phyloP scores from a whole-genome alignment of 2,329 filamentous ascomycete species.

The Colletotrichum zoysiae region DNA sequence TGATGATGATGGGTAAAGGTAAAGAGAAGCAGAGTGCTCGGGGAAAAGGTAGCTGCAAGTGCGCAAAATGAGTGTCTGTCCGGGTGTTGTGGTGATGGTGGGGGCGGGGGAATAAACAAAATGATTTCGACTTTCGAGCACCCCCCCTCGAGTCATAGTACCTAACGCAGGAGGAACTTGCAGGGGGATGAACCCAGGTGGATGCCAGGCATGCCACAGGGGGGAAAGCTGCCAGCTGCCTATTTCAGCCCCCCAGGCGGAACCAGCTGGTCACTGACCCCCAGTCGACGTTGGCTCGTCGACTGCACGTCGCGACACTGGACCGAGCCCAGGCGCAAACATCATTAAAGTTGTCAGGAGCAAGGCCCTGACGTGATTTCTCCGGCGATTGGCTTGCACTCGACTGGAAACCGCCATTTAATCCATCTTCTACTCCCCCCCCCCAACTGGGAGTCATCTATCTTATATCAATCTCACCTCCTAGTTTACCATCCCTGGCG shows the following conservation, averaged over 20 bases:
- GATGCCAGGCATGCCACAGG: constrained; percentile 14
- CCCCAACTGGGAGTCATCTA: not conserved
- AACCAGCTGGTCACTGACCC: constrained; percentile 2
- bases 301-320: constrained; percentile 33
- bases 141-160: constrained; percentile 30
- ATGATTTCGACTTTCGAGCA: constrained; percentile 30
- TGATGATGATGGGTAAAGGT: constrained; percentile 14
- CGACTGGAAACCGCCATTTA: not conserved
- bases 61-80: constrained; percentile 40
- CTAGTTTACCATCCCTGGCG: not conserved
- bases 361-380: not conserved
- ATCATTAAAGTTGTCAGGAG: constrained; percentile 35
- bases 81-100: constrained; percentile 35
- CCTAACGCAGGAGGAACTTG: not conserved
- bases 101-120: constrained; percentile 39
- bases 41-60: constrained; percentile 25
- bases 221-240: not conserved
- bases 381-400: constrained; percentile 22
- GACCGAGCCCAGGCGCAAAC: constrained; percentile 39
- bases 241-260: rapidly evolving
- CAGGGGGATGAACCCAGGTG: constrained; percentile 31
- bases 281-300: constrained; percentile 7
- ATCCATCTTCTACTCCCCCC: not conserved
- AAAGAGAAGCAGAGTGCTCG: constrained; percentile 7
- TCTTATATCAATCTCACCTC: not conserved